Conservation (phyloP, 768 basidiomycete species). For the Russula brevipes region DNA sequence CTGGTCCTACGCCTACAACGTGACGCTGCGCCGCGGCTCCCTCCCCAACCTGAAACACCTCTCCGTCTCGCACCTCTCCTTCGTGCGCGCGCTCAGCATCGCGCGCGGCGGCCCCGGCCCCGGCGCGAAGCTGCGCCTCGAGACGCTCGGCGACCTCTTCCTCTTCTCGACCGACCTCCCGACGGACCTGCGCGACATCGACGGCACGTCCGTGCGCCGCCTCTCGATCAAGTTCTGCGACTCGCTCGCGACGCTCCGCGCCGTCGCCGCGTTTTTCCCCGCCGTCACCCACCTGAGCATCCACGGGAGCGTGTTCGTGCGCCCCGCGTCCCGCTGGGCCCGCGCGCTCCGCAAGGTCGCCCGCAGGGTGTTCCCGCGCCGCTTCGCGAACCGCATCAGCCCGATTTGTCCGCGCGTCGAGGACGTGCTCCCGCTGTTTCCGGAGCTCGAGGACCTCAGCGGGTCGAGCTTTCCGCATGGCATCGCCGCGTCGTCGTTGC, state of each 20-base stretch:
- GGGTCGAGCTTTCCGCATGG: constrained; percentile 19
- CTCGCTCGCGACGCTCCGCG: constrained; percentile 19
- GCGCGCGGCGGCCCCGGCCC: constrained; percentile 5
- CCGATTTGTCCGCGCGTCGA: constrained; percentile 18
- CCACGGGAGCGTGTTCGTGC: constrained; percentile 16
- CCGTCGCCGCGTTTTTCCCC: constrained; percentile 20
- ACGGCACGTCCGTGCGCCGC: constrained; percentile 14
- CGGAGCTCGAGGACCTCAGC: constrained; percentile 21
- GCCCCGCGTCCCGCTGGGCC: constrained; percentile 15
- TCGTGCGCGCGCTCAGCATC: constrained; percentile 18
- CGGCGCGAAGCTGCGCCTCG: constrained; percentile 4
- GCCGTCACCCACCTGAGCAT: constrained; percentile 21
- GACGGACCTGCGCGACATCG: constrained; percentile 13
- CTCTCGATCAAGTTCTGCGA: constrained; percentile 23
- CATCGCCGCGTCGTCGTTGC: constrained; percentile 15
- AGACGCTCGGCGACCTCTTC: constrained; percentile 22
- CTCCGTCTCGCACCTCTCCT: constrained; percentile 20
- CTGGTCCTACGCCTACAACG: constrained; percentile 19
- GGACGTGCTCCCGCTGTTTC: constrained; percentile 22
- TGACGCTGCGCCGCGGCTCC: constrained; percentile 5
- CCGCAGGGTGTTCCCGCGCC: constrained; percentile 9
- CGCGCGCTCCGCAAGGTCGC: constrained; percentile 7
- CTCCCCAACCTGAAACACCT: constrained; percentile 19
- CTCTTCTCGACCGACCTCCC: constrained; percentile 22
- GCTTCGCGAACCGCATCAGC: constrained; percentile 16